phyloP scores from a whole-genome alignment of 2,329 filamentous ascomycete species.

The Diatrype stigma region DNA sequence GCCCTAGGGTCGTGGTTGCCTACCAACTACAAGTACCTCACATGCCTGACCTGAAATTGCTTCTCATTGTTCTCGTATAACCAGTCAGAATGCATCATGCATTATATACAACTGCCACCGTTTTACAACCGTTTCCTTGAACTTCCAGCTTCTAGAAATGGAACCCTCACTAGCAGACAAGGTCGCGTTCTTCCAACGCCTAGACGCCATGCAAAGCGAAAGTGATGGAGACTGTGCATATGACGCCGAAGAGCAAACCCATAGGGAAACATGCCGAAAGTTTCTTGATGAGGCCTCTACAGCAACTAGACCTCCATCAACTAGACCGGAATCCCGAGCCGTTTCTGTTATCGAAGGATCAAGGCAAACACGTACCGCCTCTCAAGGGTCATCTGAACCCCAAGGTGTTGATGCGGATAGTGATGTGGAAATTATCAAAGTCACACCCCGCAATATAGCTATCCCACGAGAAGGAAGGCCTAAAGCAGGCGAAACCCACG shows the following conservation, averaged over 20 bases:
- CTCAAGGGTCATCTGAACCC: constrained; percentile 8
- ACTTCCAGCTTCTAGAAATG: constrained; percentile 12
- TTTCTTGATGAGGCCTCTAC: constrained; percentile 16
- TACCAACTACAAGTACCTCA: too few species aligned
- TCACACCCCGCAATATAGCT: constrained; percentile 12
- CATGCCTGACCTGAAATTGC: too few species aligned
- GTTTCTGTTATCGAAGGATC: background rate
- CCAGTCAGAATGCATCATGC: too few species aligned
- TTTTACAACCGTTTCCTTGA: too few species aligned
- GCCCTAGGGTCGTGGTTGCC: too few species aligned
- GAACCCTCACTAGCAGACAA: constrained; percentile 36
- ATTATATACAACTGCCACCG: too few species aligned
- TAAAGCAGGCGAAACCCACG: background rate
- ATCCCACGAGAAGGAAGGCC: background rate
- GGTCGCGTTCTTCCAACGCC: constrained; percentile 40
- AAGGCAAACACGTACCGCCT: constrained; percentile 6
- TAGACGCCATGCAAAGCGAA: constrained; percentile 27
- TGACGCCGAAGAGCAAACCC: constrained; percentile 30
- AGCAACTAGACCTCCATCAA: constrained; percentile 23
- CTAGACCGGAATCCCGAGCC: constrained; percentile 1
- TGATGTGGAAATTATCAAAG: constrained; percentile 17
- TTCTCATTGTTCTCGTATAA: too few species aligned
- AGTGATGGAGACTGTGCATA: constrained; percentile 28
- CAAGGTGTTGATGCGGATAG: constrained; percentile 11
- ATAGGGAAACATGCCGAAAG: constrained; percentile 24